Conservation (phyloP, 441 rosid genomes). For the Croton laevigatus region DNA sequence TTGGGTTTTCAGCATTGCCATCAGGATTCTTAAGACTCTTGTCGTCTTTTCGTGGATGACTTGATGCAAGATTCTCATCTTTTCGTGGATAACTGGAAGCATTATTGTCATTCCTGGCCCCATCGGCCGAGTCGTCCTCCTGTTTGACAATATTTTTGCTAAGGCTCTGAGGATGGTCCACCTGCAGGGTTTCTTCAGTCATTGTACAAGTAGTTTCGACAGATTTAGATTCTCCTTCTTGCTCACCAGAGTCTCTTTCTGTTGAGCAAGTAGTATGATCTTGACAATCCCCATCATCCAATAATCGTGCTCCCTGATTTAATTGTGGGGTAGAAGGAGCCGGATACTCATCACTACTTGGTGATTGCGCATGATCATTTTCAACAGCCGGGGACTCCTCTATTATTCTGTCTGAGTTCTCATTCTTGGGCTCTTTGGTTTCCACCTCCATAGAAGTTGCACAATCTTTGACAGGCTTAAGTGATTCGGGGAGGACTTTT, state of each 20-base stretch:
- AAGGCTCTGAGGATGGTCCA: conserved; percentile 25
- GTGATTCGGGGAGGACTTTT: conserved; percentile 43
- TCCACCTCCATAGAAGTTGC: conserved; percentile 46
- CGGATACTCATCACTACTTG: conserved; percentile 51
- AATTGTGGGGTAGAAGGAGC: conserved; percentile 91
- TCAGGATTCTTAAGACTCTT: conserved; percentile 24
- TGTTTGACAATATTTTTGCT: conserved; percentile 41
- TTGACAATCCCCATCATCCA: conserved; percentile 69
- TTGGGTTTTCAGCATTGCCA: conserved; percentile 25
- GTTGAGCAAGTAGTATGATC: conserved; percentile 53
- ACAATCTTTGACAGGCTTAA: conserved; percentile 74
- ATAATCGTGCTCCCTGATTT: conserved; percentile 47
- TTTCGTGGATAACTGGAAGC: conserved; percentile 17
- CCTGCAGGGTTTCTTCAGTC: conserved; percentile 34
- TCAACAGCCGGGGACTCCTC: conserved; percentile 31
- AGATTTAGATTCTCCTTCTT: conserved; percentile 78
- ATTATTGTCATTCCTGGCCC: conserved; percentile 34
- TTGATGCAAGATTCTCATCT: conserved; percentile 21
- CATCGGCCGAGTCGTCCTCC: conserved; percentile 46
- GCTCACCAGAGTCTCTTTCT: conserved; percentile 60
- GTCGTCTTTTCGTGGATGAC: conserved; percentile 22
- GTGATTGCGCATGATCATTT: conserved; percentile 35
- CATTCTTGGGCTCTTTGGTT: conserved; percentile 28
- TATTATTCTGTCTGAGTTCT: conserved; percentile 27
- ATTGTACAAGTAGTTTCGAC: conserved; percentile 70